These are phyloP conservation scores for Piloderma croceum DNA, from an alignment of 768 basidiomycete genomes.

Conservation along the genomic window DNA sequence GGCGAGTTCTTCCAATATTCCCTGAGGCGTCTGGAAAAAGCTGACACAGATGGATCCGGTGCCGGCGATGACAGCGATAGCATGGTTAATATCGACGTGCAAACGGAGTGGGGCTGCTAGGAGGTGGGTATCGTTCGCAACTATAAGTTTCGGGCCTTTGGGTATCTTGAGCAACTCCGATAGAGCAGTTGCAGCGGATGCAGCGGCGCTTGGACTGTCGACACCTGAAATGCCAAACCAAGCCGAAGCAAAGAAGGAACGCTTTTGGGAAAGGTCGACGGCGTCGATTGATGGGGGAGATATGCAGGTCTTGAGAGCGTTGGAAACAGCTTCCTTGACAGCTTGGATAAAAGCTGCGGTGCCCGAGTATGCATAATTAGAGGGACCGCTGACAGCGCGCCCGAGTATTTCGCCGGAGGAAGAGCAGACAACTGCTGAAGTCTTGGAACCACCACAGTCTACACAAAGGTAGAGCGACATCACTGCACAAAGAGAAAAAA, in stretches of 20 bases:
- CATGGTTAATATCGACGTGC: constrained; percentile 52
- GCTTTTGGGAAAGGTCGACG: constrained; percentile 26
- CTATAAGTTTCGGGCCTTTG: constrained; percentile 44
- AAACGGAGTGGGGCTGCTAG: constrained; percentile 73
- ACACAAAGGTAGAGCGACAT: constrained; percentile 74
- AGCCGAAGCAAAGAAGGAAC: constrained; percentile 59
- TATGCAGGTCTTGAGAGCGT: constrained; percentile 47
- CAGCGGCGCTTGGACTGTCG: constrained; percentile 63
- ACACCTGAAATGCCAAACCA: constrained; percentile 86
- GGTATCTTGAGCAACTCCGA: constrained; percentile 56
- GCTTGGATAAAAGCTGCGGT: constrained; percentile 51
- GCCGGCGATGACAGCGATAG: constrained; percentile 72
- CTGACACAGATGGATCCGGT: constrained; percentile 76
- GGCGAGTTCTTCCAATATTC: constrained; percentile 53
- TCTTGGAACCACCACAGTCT: constrained; percentile 89
- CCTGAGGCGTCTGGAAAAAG: constrained; percentile 42
- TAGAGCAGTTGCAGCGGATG: constrained; percentile 47
- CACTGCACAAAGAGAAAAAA: too few species aligned
- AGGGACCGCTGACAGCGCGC: constrained; percentile 68
- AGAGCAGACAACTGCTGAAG: constrained; percentile 66
- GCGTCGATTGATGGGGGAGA: constrained; percentile 32
- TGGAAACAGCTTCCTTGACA: constrained; percentile 44
- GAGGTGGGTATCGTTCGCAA: constrained; percentile 82
- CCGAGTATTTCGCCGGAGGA: constrained; percentile 54
- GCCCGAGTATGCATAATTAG: constrained; percentile 80